These are phyloP conservation scores for Amanita subjunquillea DNA, from an alignment of 768 basidiomycete genomes.

Conservation along the genomic window DNA sequence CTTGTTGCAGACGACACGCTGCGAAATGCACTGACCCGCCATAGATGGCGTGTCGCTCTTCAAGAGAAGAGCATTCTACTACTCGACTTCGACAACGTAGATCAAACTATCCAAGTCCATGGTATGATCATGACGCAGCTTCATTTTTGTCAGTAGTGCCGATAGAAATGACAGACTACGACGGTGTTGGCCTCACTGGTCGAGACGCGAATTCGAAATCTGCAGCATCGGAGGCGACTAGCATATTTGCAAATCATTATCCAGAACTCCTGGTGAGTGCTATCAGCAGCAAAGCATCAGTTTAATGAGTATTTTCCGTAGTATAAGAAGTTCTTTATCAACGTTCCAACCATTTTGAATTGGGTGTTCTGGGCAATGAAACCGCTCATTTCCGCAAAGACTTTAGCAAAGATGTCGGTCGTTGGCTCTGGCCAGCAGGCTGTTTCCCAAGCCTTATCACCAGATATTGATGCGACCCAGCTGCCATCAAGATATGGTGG, in stretches of 20 bases:
- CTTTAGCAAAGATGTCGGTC: conserved; percentile 75
- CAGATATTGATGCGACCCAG: conserved; percentile 42
- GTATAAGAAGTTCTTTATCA: conserved; percentile 75
- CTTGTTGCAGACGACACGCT: background rate
- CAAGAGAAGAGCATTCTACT: conserved; percentile 58
- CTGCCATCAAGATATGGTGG: conserved; percentile 71
- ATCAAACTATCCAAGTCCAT: conserved; percentile 67
- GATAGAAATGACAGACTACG: conserved; percentile 44
- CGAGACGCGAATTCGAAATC: conserved; percentile 68
- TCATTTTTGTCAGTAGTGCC: background rate
- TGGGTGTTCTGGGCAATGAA: conserved; percentile 87
- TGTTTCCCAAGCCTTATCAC: conserved; percentile 51
- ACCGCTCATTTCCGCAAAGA: conserved; percentile 57
- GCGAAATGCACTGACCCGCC: conserved; percentile 4
- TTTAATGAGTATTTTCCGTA: conserved; percentile 13
- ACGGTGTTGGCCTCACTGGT: conserved; percentile 55
- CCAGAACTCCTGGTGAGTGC: conserved; percentile 62
- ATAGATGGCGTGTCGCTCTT: conserved; percentile 69
- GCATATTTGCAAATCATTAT: conserved; percentile 68
- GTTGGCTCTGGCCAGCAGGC: conserved; percentile 54
- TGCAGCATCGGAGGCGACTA: conserved; percentile 65
- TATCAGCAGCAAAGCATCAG: background rate
- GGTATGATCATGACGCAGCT: conserved; percentile 21
- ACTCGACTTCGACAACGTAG: conserved; percentile 65
- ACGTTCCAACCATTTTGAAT: conserved; percentile 63